Evolutionary conservation across 768 basidiomycete genomes (phyloP), one percentile per base, ranked within the genome.

Genomic region (Sutorius australiensis): DNA sequence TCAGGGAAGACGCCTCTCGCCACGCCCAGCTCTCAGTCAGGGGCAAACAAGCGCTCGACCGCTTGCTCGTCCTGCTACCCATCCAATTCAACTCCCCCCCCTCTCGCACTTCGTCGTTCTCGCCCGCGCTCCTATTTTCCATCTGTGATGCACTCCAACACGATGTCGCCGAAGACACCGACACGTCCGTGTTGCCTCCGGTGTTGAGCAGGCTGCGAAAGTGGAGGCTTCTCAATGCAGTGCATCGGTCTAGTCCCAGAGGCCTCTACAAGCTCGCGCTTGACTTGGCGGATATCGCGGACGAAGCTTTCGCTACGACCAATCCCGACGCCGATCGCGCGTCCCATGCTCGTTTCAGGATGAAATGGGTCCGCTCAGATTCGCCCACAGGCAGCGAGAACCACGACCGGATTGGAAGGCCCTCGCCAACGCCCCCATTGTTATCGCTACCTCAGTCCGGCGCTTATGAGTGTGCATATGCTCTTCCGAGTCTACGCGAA

Each of bases 171-270:
- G 51, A 46, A 24, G 49, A 34, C 24, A 11, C 1, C 10, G 39
- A 56, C 4, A 13, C 45, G 16, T 47, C 55, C 40, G 12, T 66
- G 8, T 46, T 67, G 9, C 63, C 66, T 37, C 53, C 13, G 46
- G 66, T 66, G 16, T 49, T 67, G 54, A 45, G 40, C 16, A 66
- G 47, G 51, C 53, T 67, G 40, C 58, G 64, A 16, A 50, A 49
- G 8, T 67, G 66, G 66, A 59, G 66, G 40, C 50, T 68, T 40
- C 56, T 65, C 19, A 59, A 63, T 31, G 53, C 46, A 19, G 41
- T 42, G 0, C 16, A 51, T 50, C 66, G 63, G 6, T 45, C 21
- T 50, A 58, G 59, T 31, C 21, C 48, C 28, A 42, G 37, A 8
- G 55, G 54, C 7, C 13, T 63, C 21, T 46, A 50, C 34, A 54